Evolutionary conservation across 2,329 filamentous ascomycete species (phyloP), one percentile per base, ranked within the genome.

Genomic region (Ramularia endophylla): DNA sequence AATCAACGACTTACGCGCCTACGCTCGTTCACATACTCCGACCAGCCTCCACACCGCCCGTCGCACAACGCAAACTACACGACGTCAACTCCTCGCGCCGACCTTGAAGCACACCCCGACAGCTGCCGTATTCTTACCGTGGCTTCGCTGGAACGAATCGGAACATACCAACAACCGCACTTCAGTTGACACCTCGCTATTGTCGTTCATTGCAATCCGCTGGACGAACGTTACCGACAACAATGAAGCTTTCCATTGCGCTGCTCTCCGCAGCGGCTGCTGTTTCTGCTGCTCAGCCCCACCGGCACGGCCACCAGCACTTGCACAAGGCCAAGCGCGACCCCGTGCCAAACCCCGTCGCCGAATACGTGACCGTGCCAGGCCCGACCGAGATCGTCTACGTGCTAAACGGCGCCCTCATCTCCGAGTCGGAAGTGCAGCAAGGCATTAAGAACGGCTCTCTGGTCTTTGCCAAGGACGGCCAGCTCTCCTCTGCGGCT

Each of bases 331-430:
- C 69, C 49, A 78, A 75, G 66, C 71, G 75, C 45, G 65, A 67
- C 27, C 66, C 69, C 4, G 54, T 51, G 46, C 65, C 66, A 22
- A 27, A 48, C 11, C 39, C 48, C 16, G 64, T 72, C 37, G 69
- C 75, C 27, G 59, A 72, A 29, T 46, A 51, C 42, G 74, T 78
- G 40, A 72, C 75, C 40, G 73, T 81, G 37, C 69, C 74, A 29
- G 77, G 74, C 30, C 74, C 81, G 22, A 81, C 78, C 38, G 75
- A 81, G 53, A 78, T 81, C 41, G 75, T 83, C 42, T 95, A 89
- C 67, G 74, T 83, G 60, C 69, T 89, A 40, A 77, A 83, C 46
- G 83, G 81, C 46, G 55, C 80, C 57, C 49, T 68, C 25, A 74
- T 94, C 53, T 69, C 71, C 39, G 66, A 75, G 46, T 65, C 75